phyloP scores from a whole-genome alignment of 306 rosid genomes.

The Prunus mongolica region DNA sequence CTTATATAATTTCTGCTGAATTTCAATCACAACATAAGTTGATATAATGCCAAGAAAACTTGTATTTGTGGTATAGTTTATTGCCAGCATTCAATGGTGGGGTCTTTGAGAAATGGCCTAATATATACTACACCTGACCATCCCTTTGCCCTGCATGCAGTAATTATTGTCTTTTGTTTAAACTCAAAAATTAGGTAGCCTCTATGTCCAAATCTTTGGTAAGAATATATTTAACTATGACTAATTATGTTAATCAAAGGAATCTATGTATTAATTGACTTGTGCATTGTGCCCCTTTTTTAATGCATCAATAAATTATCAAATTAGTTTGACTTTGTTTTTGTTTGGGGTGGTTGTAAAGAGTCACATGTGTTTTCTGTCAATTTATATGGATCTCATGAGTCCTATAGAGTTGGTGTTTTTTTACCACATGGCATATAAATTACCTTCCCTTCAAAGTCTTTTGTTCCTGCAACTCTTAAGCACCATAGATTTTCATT shows the following conservation, averaged over 20 bases:
- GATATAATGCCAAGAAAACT: conserved; percentile 5
- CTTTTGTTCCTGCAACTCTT: neutral
- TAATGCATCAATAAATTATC: neutral
- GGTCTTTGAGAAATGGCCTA: neutral
- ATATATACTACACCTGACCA: neutral
- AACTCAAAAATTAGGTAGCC: neutral
- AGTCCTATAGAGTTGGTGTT: neutral
- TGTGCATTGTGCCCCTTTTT: neutral
- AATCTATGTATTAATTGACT: neutral
- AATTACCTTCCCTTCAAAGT: neutral
- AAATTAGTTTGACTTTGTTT: neutral
- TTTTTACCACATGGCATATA: neutral
- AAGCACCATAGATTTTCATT: no score
- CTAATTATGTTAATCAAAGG: neutral
- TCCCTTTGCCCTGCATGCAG: neutral
- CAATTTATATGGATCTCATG: neutral
- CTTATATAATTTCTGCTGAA: neutral
- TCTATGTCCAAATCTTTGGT: neutral
- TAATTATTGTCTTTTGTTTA: neutral
- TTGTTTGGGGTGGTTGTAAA: neutral
- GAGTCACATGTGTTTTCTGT: neutral
- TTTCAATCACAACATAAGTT: neutral
- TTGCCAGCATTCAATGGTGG: neutral
- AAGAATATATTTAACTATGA: neutral
- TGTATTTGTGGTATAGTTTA: neutral